A percentile compares a stretch with the other conserved stretches of the same genome.
phyloP scores from a whole-genome alignment of 306 rosid genomes.

The Cucumis cinereus region DNA sequence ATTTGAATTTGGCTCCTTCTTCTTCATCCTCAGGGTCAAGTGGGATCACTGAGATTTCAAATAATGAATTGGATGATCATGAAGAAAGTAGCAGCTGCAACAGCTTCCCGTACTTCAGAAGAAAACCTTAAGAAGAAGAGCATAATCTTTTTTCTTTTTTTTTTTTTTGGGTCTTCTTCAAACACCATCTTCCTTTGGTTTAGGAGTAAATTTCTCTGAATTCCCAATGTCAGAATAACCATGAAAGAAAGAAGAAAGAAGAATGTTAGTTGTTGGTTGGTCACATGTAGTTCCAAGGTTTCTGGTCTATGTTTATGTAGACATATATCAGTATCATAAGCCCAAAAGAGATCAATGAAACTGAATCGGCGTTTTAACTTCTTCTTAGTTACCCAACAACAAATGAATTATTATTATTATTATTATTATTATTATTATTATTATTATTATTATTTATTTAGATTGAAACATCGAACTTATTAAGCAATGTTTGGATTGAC shows the following conservation, averaged over 20 bases:
- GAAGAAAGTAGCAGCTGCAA: conserved; percentile 76
- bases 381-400: not conserved
- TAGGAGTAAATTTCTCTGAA: conserved; percentile 4
- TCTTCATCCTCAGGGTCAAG: conserved; percentile 49
- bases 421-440: too few species aligned
- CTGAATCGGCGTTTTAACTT: conserved; percentile 30
- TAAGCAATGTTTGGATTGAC: too few species aligned
- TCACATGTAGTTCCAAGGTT: not conserved
- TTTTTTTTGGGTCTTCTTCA: too few species aligned
- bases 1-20: conserved; percentile 29
- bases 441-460: not conserved
- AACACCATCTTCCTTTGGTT: not conserved
- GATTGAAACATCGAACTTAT: too few species aligned
- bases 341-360: conserved; percentile 5
- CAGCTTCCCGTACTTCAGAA: conserved; percentile 31
- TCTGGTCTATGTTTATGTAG: conserved; percentile 12
- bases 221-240: conserved; percentile 21
- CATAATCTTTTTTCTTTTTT: not conserved
- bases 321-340: not conserved
- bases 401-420: conserved; percentile 7
- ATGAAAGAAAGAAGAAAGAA: conserved; percentile 18
- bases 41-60: conserved; percentile 52
- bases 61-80: conserved; percentile 41
- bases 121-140: conserved; percentile 18
- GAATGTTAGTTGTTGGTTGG: conserved; percentile 7